Percentiles rank a stretch among this genome's conserved stretches.
Evolutionary conservation across 139 green algal species (phyloP).

Genomic region (Asterochloris sp.): DNA sequence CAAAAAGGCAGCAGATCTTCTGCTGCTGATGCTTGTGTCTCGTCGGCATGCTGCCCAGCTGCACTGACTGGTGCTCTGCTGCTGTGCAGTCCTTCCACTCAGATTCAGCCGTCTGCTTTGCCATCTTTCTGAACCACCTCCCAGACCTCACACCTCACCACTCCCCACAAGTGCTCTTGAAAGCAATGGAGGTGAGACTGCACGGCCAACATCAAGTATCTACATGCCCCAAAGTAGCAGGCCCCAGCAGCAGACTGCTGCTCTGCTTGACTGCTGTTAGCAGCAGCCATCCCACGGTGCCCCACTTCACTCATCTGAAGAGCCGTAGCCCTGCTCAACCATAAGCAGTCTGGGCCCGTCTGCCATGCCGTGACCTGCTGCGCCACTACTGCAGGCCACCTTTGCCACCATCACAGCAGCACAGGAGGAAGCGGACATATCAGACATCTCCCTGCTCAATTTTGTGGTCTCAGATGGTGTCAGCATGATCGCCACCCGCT

Average conservation of each 20-base stretch:
- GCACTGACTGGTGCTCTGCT: slow-evolving; percentile 1
- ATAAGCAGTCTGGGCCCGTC: no score
- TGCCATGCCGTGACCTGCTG: no score
- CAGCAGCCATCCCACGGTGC: no score
- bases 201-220: no score
- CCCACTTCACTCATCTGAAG: no score
- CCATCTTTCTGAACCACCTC: slow-evolving; percentile 90
- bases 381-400: slow-evolving; percentile 24
- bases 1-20: no score
- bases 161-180: slow-evolving; percentile 69
- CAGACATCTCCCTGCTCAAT: slow-evolving; percentile 81
- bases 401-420: slow-evolving; percentile 40
- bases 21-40: no score
- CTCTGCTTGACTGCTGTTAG: neutral
- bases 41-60: neutral
- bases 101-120: slow-evolving; percentile 88
- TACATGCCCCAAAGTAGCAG: no score
- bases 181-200: slow-evolving; percentile 61
- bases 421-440: slow-evolving; percentile 51
- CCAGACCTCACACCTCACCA: slow-evolving; percentile 56
- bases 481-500: slow-evolving; percentile 86
- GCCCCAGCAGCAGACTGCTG: neutral
- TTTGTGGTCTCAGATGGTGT: slow-evolving; percentile 86
- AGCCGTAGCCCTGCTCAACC: no score
- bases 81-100: slow-evolving; percentile 85